Evolutionary conservation across 805 yeast genomes (phyloP), one percentile per base, ranked within the genome.

Genomic region (Suhomyces tanzawaensis): DNA sequence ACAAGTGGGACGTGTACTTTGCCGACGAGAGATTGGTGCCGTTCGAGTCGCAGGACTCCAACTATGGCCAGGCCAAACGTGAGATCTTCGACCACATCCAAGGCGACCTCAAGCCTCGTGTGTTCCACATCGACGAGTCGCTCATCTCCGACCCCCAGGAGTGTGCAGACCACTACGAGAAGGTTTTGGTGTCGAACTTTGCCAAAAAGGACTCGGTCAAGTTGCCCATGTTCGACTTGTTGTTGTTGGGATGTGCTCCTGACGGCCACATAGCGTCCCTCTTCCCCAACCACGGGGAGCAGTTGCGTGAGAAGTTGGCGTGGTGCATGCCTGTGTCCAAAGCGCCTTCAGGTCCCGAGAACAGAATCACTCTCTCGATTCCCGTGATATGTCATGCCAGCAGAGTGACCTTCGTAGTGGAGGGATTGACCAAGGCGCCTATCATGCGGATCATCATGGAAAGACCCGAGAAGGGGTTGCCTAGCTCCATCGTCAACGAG

Each of bases 221-320:
- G 64, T 74, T 91, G 45, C 99, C 99, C 42, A 81, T 87, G 79
- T 91, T 93, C 66, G 98, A 93, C 62, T 67, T 93, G 37, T 76
- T 93, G 45, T 69, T 93, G 48, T 72, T 93, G 42, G 99, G 99
- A 18, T 91, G 98, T 71, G 99, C 99, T 1, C 98, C 98, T 3
- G 99, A 91, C 62, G 99, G 99, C 16, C 99, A 91, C 62, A 86
- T 88, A 55, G 96, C 96, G 36, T 88, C 95, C n/a, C 74, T 91
- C 39, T 91, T 91, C 71, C 99, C 99, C 16, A 83, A 84, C 57
- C 93, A 86, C 55, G 73, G 73, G 25, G 93, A 86, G 49, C 83
- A 85, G 39, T 69, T 91, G 48, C 76, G 97, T 56, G 99, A 91
- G 60, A 77, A 82, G 45, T 75, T 84, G 49, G 97, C 97, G 1